Conservation (phyloP, 2,329 filamentous ascomycete species). For the Ambrosiella cleistominuta region DNA sequence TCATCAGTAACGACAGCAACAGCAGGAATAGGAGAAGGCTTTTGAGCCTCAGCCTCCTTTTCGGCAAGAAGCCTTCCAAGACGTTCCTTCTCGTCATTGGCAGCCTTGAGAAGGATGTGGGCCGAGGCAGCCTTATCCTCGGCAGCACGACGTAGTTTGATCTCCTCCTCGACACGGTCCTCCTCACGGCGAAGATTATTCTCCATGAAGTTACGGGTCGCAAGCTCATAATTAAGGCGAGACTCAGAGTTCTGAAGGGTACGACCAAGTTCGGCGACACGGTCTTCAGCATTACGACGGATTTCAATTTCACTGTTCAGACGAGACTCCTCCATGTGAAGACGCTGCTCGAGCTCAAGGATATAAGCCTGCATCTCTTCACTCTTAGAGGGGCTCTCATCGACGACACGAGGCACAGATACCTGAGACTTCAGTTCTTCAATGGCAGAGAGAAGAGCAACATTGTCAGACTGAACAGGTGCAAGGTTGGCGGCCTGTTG, state of each 20-base stretch:
- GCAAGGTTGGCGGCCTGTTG: conserved; percentile 30
- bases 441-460: conserved; percentile 45
- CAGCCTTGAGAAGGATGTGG: conserved; percentile 49
- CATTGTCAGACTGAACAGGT: conserved; percentile 20
- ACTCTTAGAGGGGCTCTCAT: conserved; percentile 32
- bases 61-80: conserved; percentile 51
- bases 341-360: conserved; percentile 39
- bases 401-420: conserved; percentile 29
- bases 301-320: conserved; percentile 31
- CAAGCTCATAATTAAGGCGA: conserved; percentile 41
- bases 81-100: conserved; percentile 55
- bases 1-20: conserved; percentile 24
- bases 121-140: conserved; percentile 58
- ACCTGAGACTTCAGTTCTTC: conserved; percentile 33
- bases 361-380: conserved; percentile 43
- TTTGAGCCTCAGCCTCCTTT: conserved; percentile 33
- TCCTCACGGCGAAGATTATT: conserved; percentile 48
- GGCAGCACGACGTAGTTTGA: conserved; percentile 43
- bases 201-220: conserved; percentile 50
- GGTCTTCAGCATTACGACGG: conserved; percentile 35
- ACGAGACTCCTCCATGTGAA: conserved; percentile 30
- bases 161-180: conserved; percentile 44
- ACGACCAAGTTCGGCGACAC: conserved; percentile 33
- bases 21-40: background rate
- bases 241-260: conserved; percentile 40